Conservation (phyloP, 768 basidiomycete genomes). For the Boletus subcaerulescens region DNA sequence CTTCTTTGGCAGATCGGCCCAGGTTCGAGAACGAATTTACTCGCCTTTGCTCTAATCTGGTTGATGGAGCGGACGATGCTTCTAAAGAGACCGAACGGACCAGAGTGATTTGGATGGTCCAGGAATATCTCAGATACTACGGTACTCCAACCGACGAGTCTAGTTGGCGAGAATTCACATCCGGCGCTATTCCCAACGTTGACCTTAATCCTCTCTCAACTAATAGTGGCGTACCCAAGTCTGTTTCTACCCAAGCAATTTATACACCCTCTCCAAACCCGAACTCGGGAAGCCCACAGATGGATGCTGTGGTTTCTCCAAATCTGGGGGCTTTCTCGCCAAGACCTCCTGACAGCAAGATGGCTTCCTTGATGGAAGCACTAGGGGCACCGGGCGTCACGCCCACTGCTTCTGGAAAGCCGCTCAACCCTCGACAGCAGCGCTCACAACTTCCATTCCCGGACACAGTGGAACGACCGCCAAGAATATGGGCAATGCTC, state of each 20-base stretch:
- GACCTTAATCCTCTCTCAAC: conserved; percentile 21
- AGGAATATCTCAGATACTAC: conserved; percentile 61
- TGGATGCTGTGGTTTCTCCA: conserved; percentile 34
- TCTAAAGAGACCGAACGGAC: conserved; percentile 36
- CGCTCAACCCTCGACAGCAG: conserved; percentile 23
- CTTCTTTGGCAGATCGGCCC: conserved; percentile 48
- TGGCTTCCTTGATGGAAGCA: conserved; percentile 46
- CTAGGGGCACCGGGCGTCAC: conserved; percentile 26
- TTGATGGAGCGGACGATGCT: conserved; percentile 51
- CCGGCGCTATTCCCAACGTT: conserved; percentile 47
- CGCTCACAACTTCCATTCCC: conserved; percentile 18
- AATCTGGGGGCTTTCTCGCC: conserved; percentile 53
- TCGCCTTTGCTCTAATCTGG: conserved; percentile 62
- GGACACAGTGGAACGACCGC: conserved; percentile 23
- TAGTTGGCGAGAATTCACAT: conserved; percentile 59
- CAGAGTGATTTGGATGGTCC: conserved; percentile 62
- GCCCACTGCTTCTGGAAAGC: conserved; percentile 23
- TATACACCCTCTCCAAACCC: conserved; percentile 48
- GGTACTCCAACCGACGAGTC: conserved; percentile 47
- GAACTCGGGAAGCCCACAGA: conserved; percentile 25
- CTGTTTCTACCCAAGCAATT: conserved; percentile 53
- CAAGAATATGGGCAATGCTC: conserved; percentile 50
- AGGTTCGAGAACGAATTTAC: conserved; percentile 71
- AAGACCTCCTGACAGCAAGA: conserved; percentile 44
- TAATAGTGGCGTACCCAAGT: conserved; percentile 36